Percentiles rank a stretch among this genome's conserved stretches.
These are phyloP conservation scores for Suaeda aralocaspica DNA, from an alignment of 148 eudicot genomes.

Conservation along the genomic window DNA sequence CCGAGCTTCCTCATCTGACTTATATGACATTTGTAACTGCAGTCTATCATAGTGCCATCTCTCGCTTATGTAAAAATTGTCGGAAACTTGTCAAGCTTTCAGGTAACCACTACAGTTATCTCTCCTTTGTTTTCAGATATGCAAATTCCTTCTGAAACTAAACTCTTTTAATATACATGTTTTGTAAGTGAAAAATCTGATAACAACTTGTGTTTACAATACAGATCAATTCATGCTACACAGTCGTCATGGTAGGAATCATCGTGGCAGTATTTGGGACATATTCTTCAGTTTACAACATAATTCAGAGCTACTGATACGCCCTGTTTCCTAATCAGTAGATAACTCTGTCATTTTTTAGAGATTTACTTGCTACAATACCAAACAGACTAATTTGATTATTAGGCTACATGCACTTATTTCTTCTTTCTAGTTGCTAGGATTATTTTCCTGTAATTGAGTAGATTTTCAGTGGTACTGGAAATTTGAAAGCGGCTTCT, in stretches of 20 bases:
- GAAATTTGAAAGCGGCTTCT: not conserved
- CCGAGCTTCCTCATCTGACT: not conserved
- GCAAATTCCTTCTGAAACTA: not conserved
- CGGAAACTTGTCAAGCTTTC: conserved; percentile 36
- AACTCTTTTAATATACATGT: not conserved
- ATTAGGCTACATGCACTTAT: not conserved
- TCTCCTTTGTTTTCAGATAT: not conserved
- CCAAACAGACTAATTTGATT: not conserved
- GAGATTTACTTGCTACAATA: not conserved
- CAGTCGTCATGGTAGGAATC: conserved; percentile 36
- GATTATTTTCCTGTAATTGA: not conserved
- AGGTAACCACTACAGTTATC: conserved; percentile 32
- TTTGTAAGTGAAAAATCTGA: not conserved
- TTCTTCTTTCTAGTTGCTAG: not conserved
- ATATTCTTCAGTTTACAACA: conserved; percentile 51
- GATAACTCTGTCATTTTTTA: not conserved
- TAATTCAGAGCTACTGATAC: conserved; percentile 30
- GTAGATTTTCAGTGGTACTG: not conserved
- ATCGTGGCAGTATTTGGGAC: conserved; percentile 50
- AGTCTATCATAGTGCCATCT: conserved; percentile 69
- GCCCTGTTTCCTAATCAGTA: not conserved
- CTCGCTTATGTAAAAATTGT: conserved; percentile 50
- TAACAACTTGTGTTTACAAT: not conserved
- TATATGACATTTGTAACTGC: conserved; percentile 17
- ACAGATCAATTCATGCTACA: conserved; percentile 42